phyloP scores from a whole-genome alignment of 371 early-diverging fungal species.

The Circinella umbellata region DNA sequence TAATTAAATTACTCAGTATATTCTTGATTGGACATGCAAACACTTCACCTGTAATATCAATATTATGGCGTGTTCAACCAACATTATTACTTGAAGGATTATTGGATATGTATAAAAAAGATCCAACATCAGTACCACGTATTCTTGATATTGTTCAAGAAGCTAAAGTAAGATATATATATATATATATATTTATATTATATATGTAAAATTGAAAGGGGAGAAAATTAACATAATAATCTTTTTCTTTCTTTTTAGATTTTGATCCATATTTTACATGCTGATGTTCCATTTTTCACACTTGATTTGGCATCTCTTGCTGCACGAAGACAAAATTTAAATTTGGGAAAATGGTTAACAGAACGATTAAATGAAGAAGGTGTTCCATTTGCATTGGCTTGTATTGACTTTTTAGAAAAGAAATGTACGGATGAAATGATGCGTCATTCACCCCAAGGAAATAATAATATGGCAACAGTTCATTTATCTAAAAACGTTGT shows the following conservation, averaged over 20 bases:
- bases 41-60: conserved; percentile 72
- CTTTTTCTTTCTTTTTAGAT: conserved; percentile 47
- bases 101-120: conserved; percentile 77
- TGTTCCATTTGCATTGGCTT: conserved; percentile 69
- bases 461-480: conserved; percentile 42
- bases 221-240: neutral
- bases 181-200: no score
- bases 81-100: conserved; percentile 69
- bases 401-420: conserved; percentile 77
- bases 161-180: conserved; percentile 61
- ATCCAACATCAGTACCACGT: conserved; percentile 71
- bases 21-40: conserved; percentile 79
- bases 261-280: conserved; percentile 70
- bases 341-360: conserved; percentile 86
- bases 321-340: conserved; percentile 78
- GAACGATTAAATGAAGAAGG: conserved; percentile 70
- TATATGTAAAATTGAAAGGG: neutral
- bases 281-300: conserved; percentile 70
- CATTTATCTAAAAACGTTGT: conserved; percentile 74
- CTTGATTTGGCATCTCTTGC: conserved; percentile 88
- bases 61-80: conserved; percentile 75
- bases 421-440: conserved; percentile 65
- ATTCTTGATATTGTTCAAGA: conserved; percentile 86
- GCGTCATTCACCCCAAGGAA: conserved; percentile 33
- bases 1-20: conserved; percentile 67